These are phyloP conservation scores for Melastoma candidum DNA, from an alignment of 441 rosid genomes.

Conservation along the genomic window DNA sequence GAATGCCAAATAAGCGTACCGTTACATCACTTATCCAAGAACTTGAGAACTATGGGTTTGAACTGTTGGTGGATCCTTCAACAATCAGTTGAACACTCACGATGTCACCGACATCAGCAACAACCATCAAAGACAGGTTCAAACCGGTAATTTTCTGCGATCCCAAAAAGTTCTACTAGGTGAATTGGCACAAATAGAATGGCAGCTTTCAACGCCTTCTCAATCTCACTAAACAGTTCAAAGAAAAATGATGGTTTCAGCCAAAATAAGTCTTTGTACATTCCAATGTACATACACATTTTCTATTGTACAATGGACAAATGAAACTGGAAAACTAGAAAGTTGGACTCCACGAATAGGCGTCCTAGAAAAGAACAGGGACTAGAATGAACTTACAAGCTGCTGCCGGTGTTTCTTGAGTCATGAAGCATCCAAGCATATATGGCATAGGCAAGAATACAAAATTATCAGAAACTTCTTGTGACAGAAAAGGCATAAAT, in stretches of 20 bases:
- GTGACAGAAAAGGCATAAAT: not conserved
- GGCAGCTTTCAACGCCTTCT: conserved; percentile 57
- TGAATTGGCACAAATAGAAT: conserved; percentile 31
- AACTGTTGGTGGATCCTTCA: conserved; percentile 96
- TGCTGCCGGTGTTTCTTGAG: conserved; percentile 94
- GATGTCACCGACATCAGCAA: conserved; percentile 74
- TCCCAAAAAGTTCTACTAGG: conserved; percentile 65
- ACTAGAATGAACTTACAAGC: conserved; percentile 51
- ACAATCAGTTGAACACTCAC: conserved; percentile 82
- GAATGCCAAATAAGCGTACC: conserved; percentile 30
- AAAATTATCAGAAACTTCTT: conserved; percentile 12
- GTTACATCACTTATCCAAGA: conserved; percentile 79
- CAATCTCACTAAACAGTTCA: conserved; percentile 59
- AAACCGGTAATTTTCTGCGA: conserved; percentile 94
- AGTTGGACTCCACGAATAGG: not conserved
- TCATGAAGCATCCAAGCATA: conserved; percentile 35
- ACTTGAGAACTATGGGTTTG: conserved; percentile 94
- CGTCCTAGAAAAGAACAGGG: not conserved
- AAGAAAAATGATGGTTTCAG: conserved; percentile 3
- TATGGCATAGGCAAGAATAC: conserved; percentile 23
- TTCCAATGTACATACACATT: too few relatives aligned
- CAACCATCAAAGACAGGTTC: conserved; percentile 79
- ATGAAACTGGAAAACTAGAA: not conserved
- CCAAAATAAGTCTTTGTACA: too few relatives aligned
- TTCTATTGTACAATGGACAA: too few relatives aligned